A percentile compares a stretch with the other conserved stretches of the same genome.
These are phyloP conservation scores for Martiniozyma abietophila DNA, from an alignment of 805 yeast genomes.

Conservation along the genomic window DNA sequence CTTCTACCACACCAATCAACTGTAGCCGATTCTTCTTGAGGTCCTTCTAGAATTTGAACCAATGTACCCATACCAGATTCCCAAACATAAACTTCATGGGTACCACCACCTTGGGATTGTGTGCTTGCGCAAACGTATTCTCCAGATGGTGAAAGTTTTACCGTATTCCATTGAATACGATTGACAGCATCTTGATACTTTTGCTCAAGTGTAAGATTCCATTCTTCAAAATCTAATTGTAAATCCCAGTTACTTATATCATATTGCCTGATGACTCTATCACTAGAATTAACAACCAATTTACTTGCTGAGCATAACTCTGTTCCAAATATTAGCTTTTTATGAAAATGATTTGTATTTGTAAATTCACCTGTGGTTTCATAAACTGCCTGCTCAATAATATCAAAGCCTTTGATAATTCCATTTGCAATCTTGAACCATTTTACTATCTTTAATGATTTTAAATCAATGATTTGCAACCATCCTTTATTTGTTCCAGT, in stretches of 20 bases:
- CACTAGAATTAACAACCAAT: slow-evolving; percentile 69
- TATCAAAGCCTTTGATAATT: slow-evolving; percentile 58
- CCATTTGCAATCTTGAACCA: slow-evolving; percentile 48
- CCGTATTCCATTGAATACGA: slow-evolving; percentile 79
- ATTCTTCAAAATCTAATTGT: slow-evolving; percentile 17
- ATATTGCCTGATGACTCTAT: slow-evolving; percentile 61
- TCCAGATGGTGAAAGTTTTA: slow-evolving; percentile 61
- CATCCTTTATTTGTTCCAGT: slow-evolving; percentile 80
- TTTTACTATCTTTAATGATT: slow-evolving; percentile 29
- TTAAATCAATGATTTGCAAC: slow-evolving; percentile 40
- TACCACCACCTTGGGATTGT: slow-evolving; percentile 77
- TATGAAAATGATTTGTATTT: too few relatives aligned
- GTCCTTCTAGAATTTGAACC: slow-evolving; percentile 79
- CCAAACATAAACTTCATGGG: slow-evolving; percentile 89
- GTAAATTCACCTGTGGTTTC: not conserved
- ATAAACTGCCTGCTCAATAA: slow-evolving; percentile 35
- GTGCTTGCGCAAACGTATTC: slow-evolving; percentile 89
- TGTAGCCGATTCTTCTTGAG: slow-evolving; percentile 77
- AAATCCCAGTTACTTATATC: slow-evolving; percentile 25
- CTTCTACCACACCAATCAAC: slow-evolving; percentile 78
- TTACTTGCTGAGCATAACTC: slow-evolving; percentile 33
- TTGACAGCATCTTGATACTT: slow-evolving; percentile 88
- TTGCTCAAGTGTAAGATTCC: slow-evolving; percentile 57
- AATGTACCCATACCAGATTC: slow-evolving; percentile 84
- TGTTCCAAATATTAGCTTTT: slow-evolving; percentile 5